phyloP scores from a whole-genome alignment of 2,329 filamentous ascomycete genomes.

The Microdochium paspali region DNA sequence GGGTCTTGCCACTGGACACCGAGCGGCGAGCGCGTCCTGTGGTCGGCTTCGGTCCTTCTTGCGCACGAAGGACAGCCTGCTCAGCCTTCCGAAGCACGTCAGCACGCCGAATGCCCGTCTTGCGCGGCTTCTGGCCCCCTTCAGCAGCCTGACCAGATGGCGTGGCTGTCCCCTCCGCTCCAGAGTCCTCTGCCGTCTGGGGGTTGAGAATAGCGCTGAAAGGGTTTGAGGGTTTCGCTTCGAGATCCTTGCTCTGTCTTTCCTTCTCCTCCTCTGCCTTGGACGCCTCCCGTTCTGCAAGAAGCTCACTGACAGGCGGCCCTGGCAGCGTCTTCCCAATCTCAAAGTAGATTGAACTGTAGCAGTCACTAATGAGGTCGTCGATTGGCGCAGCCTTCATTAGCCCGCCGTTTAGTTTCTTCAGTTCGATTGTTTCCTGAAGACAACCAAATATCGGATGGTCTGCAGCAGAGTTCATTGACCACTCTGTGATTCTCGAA shows the following conservation, averaged over 20 bases:
- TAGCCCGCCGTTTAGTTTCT: slow-evolving; percentile 72
- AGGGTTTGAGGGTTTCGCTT: slow-evolving; percentile 23
- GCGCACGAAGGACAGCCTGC: slow-evolving; percentile 40
- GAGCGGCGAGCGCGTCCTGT: slow-evolving; percentile 40
- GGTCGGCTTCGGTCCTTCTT: slow-evolving; percentile 36
- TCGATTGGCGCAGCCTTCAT: slow-evolving; percentile 84
- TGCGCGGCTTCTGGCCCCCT: slow-evolving; percentile 30
- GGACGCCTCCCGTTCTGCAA: slow-evolving; percentile 29
- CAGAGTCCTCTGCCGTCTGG: slow-evolving; percentile 27
- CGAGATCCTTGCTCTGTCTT: slow-evolving; percentile 19
- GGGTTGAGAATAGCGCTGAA: slow-evolving; percentile 33
- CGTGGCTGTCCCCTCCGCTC: slow-evolving; percentile 13
- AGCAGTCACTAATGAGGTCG: slow-evolving; percentile 87
- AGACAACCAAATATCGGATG: slow-evolving; percentile 41
- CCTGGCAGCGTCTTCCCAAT: slow-evolving; percentile 51
- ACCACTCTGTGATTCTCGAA: slow-evolving; percentile 47
- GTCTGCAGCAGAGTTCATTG: slow-evolving; percentile 25
- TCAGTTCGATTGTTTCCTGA: slow-evolving; percentile 49
- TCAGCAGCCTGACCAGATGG: slow-evolving; percentile 20
- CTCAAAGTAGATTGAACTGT: slow-evolving; percentile 65
- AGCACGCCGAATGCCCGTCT: slow-evolving; percentile 38
- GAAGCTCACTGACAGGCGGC: slow-evolving; percentile 33
- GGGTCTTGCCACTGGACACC: slow-evolving; percentile 39
- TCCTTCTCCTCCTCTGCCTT: slow-evolving; percentile 26
- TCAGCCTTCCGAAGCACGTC: slow-evolving; percentile 55